Base-by-base conservation (phyloP, 2,329 filamentous ascomycete genomes). In the Bertia moriformis region DNA sequence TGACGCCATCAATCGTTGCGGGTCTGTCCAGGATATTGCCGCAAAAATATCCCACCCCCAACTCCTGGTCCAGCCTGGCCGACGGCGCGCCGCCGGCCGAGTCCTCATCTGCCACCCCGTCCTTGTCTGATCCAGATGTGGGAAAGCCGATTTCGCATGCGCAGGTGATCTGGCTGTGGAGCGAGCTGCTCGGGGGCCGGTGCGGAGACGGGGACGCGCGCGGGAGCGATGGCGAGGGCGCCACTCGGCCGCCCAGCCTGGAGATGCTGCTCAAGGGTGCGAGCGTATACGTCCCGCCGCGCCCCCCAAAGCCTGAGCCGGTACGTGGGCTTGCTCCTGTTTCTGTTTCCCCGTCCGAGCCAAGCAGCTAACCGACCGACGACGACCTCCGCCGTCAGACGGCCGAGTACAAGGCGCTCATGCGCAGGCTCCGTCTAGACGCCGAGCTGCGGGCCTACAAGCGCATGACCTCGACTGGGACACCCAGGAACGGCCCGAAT, bases 361-460 rank as follows among this genome's bases (percentile, higher is more conserved):
- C n/a, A n/a, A n/a, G n/a, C n/a, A n/a, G n/a, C n/a, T n/a, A n/a
- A n/a, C n/a, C n/a, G n/a, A n/a, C n/a, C n/a, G n/a, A n/a, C n/a
- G n/a, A n/a, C n/a, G n/a, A n/a, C 19, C 4, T 19, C 4, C 18
- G 15, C 17, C 40, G 7, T 43, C 19, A 93, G 76, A 81, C 80
- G 1, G 64, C 77, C 4, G 82, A 93, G 60, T 96, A 89, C 62
- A 83, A 85, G 56, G 81, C 79, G 4, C 66, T 94, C 1, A 96
- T 96, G 86, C 77, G 78, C 18, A 77, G 80, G 14, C 74, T 98
- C 15, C 84, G 86, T 45, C 75, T 71, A 43, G 78, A 91, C 50
- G 82, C 89, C 61, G 88, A 96, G 63, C 72, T 78, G 46, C 75
- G 81, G 44, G 70, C 75, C 39, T 98, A 96, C 64, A 73, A 85